phyloP scores from a whole-genome alignment of 2,329 filamentous ascomycete species.

The Pezicula rhizophila region DNA sequence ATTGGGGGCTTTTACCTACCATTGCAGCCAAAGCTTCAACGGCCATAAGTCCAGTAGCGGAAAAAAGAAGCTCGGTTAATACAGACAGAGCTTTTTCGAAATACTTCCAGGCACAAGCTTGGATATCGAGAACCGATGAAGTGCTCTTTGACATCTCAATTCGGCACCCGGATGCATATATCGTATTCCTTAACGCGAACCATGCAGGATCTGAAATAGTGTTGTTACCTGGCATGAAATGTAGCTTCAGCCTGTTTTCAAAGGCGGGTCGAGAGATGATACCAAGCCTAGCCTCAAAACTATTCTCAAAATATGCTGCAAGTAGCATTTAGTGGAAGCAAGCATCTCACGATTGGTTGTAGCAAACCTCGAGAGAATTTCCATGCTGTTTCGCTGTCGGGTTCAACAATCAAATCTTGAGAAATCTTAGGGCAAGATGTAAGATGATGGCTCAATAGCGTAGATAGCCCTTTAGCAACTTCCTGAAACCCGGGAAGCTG shows the following conservation, averaged over 20 bases:
- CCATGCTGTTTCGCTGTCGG: background rate
- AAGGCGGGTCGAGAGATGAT: constrained; percentile 2
- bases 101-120: constrained; percentile 1
- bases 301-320: constrained; percentile 1
- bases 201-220: background rate
- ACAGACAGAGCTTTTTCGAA: constrained; percentile 6
- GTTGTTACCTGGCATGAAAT: background rate
- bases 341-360: background rate
- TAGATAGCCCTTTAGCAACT: background rate
- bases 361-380: background rate
- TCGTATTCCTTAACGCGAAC: constrained; percentile 1
- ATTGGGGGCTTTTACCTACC: background rate
- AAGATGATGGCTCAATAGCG: background rate
- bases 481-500: background rate
- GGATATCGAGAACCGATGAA: background rate
- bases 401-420: background rate
- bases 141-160: background rate
- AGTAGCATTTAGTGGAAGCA: background rate
- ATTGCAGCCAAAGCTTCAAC: constrained; percentile 1
- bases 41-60: background rate
- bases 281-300: background rate
- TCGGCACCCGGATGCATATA: constrained; percentile 1
- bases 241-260: background rate
- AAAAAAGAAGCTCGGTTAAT: background rate
- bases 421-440: background rate